Percentiles rank a stretch among this genome's conserved stretches.
These are phyloP conservation scores for Yamadazyma blattariae DNA, from an alignment of 1,139 yeast genomes.

Conservation along the genomic window DNA sequence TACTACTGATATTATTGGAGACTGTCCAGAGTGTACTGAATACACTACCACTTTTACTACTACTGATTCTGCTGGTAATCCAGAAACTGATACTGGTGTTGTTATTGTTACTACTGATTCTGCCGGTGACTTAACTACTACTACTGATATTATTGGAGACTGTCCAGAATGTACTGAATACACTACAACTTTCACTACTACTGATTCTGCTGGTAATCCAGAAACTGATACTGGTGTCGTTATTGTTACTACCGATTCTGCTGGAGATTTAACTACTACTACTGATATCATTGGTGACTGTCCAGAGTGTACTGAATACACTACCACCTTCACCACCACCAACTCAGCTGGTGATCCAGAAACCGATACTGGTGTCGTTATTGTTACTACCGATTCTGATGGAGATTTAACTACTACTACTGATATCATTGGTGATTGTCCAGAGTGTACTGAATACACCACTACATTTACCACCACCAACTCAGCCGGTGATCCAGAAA, in stretches of 20 bases:
- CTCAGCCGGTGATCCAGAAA: background rate
- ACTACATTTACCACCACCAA: conserved; percentile 1
- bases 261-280: conserved; percentile 10
- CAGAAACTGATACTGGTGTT: conserved; percentile 4
- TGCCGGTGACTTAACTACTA: conserved; percentile 10
- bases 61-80: conserved; percentile 13
- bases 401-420: conserved; percentile 8
- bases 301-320: conserved; percentile 4
- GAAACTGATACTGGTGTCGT: too few species aligned
- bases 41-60: background rate
- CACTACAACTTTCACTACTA: too few species aligned
- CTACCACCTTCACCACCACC: conserved; percentile 4
- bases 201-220: too few species aligned
- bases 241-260: conserved; percentile 11
- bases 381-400: conserved; percentile 12
- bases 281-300: conserved; percentile 2
- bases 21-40: background rate
- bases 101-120: conserved; percentile 9
- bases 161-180: too few species aligned
- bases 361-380: conserved; percentile 6
- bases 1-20: too few species aligned
- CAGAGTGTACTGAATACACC: conserved; percentile 2
- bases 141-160: conserved; percentile 7
- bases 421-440: conserved; percentile 1
- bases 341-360: conserved; percentile 14